Conservation (phyloP, 495 filamentous ascomycete species). For the Penicillium chermesinum region DNA sequence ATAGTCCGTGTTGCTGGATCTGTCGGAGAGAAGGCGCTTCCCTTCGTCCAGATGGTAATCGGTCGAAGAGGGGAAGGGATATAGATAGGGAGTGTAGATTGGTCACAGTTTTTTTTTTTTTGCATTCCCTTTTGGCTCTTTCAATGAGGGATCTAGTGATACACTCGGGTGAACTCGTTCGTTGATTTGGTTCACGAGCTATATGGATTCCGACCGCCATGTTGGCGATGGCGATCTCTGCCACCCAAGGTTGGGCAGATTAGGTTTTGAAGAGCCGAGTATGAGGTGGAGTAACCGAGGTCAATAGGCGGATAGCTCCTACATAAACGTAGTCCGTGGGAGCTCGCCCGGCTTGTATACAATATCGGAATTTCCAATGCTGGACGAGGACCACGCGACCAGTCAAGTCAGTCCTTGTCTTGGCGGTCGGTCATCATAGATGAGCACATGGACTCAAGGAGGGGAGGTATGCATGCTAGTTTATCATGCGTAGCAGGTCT, state of each 20-base stretch:
- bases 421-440: no score
- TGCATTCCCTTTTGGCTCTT: not conserved
- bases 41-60: not conserved
- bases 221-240: not conserved
- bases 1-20: not conserved
- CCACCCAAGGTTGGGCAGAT: slow-evolving; percentile 1
- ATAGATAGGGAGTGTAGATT: not conserved
- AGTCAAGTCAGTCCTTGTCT: no score
- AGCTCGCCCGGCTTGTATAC: no score
- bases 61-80: not conserved
- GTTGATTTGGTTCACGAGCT: not conserved
- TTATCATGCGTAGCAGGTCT: no score
- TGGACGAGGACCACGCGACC: no score
- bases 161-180: not conserved
- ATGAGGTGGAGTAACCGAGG: not conserved
- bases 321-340: no score
- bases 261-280: no score
- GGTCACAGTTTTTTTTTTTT: not conserved
- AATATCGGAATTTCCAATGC: no score
- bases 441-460: no score
- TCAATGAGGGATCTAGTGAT: not conserved
- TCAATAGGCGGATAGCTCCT: no score
- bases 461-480: no score
- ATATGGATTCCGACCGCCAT: slow-evolving; percentile 3
- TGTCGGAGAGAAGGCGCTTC: not conserved